phyloP scores from a whole-genome alignment of 208 protist species.

The Leishmania tropica region DNA sequence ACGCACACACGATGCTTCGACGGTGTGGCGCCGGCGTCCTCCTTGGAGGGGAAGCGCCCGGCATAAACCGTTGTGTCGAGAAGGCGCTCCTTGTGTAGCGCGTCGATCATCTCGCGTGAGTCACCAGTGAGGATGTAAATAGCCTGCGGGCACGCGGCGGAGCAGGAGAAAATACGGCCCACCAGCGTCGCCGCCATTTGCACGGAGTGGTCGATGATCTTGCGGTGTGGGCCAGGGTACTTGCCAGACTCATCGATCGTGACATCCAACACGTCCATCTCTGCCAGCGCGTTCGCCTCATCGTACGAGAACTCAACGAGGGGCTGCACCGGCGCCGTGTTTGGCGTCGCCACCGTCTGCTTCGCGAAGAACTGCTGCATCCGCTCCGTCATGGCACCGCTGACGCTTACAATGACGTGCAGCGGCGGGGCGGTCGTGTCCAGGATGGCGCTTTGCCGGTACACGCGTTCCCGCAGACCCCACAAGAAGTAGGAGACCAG shows the following conservation, averaged over 20 bases:
- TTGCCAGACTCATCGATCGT: slow-evolving; percentile 58
- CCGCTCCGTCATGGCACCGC: slow-evolving; percentile 34
- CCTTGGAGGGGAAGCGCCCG: slow-evolving; percentile 45
- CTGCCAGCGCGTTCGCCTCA: slow-evolving; percentile 72
- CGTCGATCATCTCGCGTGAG: slow-evolving; percentile 53
- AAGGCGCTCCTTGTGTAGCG: slow-evolving; percentile 46
- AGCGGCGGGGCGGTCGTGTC: slow-evolving; percentile 39
- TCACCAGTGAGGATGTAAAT: slow-evolving; percentile 81
- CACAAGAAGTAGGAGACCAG: slow-evolving; percentile 69
- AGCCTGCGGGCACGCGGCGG: slow-evolving; percentile 40
- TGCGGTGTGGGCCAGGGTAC: slow-evolving; percentile 59
- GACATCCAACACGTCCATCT: slow-evolving; percentile 76
- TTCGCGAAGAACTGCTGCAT: slow-evolving; percentile 49
- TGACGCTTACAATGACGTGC: slow-evolving; percentile 46
- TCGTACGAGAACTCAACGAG: slow-evolving; percentile 71
- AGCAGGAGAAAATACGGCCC: slow-evolving; percentile 33
- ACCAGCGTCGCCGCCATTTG: slow-evolving; percentile 57
- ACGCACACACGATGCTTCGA: slow-evolving; percentile 74
- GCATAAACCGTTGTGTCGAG: slow-evolving; percentile 60
- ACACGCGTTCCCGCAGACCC: slow-evolving; percentile 67
- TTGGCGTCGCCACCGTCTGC: slow-evolving; percentile 37
- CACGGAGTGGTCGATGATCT: slow-evolving; percentile 62
- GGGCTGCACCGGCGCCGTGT: slow-evolving; percentile 11
- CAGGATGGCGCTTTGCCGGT: slow-evolving; percentile 48
- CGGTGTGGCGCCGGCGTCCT: slow-evolving; percentile 11